Evolutionary conservation across 2,329 filamentous ascomycete genomes (phyloP), one percentile per base, ranked within the genome.

Genomic region (Ophiostoma populinum): DNA sequence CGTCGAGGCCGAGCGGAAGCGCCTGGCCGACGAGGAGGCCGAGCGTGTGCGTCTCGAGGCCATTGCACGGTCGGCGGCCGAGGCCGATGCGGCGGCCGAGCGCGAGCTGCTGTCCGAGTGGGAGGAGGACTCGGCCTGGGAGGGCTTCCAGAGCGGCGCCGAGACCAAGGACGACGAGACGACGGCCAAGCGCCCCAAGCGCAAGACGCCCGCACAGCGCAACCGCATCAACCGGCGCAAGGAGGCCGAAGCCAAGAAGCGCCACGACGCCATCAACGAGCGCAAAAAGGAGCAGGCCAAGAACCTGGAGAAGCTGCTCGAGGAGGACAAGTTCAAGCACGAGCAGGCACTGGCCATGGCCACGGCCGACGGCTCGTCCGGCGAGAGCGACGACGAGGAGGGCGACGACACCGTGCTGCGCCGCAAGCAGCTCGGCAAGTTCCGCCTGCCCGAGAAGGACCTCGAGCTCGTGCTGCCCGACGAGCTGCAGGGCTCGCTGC

Each of bases 61-160:
- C 13, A 69, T 75, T 1, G 72, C 70, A 10, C 61, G 62, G 27
- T 86, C 78, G 8, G 75, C 77, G 13, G 80, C 78, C 3, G 70
- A 80, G 45, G 75, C 79, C 3, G 78, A 85, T 33, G 80, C 80
- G 12, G 76, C 75, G 0, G 75, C 81, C 48, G 67, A 70, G 42
- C 70, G 67, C 32, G 68, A 67, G 3, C 66, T 75, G 33, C 49
- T 78, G 39, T 75, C 70, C 0, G 72, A 73, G 52, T 87, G 72
- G 63, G 83, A 92, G 40, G 80, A 87, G 47, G 86, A 93, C 51
- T 90, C 80, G 31, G 85, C 81, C 11, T 94, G 85, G 83, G 87
- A 86, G 54, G 80, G 80, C 0, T 73, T 83, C 44, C 77, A 93
- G 58, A 93, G 82, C 51, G 85, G 82, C 37, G 70, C 67, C 8